Conservation (phyloP, 305 asterid genomes). For the Ruellia speciosa region DNA sequence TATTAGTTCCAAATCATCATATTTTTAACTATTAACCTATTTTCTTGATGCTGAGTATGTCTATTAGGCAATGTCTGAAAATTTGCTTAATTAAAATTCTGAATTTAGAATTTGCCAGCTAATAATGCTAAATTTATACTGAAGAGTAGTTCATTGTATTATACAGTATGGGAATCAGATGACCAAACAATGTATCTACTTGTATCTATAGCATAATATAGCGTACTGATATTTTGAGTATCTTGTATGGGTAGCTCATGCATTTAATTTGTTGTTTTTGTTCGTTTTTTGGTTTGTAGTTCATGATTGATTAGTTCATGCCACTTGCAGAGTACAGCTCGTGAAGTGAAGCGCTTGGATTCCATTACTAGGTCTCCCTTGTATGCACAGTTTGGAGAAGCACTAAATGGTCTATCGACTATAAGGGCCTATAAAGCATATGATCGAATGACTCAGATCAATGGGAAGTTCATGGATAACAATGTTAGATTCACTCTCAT, state of each 20-base stretch:
- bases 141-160: not conserved
- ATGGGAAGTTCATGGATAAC: slow-evolving; percentile 77
- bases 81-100: not conserved
- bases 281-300: slow-evolving; percentile 6
- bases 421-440: slow-evolving; percentile 88
- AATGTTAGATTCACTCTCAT: slow-evolving; percentile 69
- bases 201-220: no score
- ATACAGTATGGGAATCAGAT: not conserved
- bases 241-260: slow-evolving; percentile 6
- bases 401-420: slow-evolving; percentile 67
- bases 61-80: not conserved
- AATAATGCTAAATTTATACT: not conserved
- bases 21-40: not conserved
- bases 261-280: not conserved
- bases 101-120: not conserved
- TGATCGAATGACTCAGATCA: slow-evolving; percentile 63
- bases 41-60: slow-evolving; percentile 3
- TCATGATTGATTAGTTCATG: not conserved
- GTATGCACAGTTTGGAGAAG: slow-evolving; percentile 93
- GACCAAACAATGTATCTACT: not conserved
- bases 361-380: slow-evolving; percentile 79
- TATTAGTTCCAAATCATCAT: not conserved
- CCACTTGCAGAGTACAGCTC: slow-evolving; percentile 70
- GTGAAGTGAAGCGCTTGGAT: slow-evolving; percentile 86
- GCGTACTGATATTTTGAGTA: not conserved